phyloP scores from a whole-genome alignment of 306 rosid species.

The Cucumis cinereus region DNA sequence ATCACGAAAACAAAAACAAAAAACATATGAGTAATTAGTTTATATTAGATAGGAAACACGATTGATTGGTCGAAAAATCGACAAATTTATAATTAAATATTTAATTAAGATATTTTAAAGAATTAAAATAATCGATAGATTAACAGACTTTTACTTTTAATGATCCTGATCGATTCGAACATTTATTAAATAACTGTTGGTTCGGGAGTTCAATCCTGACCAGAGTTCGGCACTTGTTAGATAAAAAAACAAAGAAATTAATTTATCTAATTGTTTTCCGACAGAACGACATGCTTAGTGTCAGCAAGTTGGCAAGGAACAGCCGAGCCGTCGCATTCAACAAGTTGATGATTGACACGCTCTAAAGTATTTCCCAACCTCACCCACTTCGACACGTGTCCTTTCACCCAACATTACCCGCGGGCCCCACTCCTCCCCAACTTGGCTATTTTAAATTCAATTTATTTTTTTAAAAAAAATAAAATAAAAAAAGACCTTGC shows the following conservation, averaged over 20 bases:
- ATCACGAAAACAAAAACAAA: neutral
- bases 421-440: neutral
- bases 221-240: no score
- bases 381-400: slow-evolving; percentile 10
- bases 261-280: slow-evolving; percentile 7
- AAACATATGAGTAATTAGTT: no score
- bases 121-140: no score
- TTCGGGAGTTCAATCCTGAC: no score
- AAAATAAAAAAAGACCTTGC: neutral
- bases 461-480: neutral
- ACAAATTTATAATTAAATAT: no score
- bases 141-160: no score
- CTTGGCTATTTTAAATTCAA: neutral
- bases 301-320: slow-evolving; percentile 10
- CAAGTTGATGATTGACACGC: slow-evolving; percentile 6
- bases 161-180: no score
- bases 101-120: no score
- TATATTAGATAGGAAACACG: no score
- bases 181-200: no score
- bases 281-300: slow-evolving; percentile 3
- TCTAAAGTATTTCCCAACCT: neutral
- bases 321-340: slow-evolving; percentile 13
- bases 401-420: neutral
- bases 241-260: no score
- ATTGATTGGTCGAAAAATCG: no score